A percentile compares a stretch with the other conserved stretches of the same genome.
These are phyloP conservation scores for Rhodofomes roseus DNA, from an alignment of 1,284 basidiomycete species.

Conservation along the genomic window DNA sequence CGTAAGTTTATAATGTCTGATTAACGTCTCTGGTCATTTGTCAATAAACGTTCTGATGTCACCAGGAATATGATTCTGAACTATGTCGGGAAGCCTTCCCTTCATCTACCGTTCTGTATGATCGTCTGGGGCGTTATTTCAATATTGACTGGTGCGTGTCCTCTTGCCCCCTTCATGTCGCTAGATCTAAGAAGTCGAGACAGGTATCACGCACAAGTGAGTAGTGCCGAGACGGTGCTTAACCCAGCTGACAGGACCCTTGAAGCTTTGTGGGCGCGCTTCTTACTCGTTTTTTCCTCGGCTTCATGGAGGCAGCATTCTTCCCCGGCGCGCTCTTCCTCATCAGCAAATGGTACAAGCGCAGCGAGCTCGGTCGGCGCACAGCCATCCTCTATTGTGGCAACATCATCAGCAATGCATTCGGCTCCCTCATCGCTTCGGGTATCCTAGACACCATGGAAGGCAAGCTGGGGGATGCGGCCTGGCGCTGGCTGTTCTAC, in stretches of 20 bases:
- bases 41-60: not conserved
- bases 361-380: conserved; percentile 64
- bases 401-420: conserved; percentile 77
- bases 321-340: conserved; percentile 67
- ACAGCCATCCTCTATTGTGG: conserved; percentile 74
- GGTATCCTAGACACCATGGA: conserved; percentile 71
- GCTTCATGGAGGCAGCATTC: conserved; percentile 68
- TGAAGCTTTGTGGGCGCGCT: conserved; percentile 65
- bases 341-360: conserved; percentile 72
- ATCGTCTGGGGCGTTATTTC: conserved; percentile 69
- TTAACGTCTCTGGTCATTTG: not conserved
- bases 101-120: conserved; percentile 74
- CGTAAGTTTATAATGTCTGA: conserved; percentile 39
- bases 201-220: conserved; percentile 56
- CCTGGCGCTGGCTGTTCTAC: conserved; percentile 83
- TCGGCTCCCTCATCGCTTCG: conserved; percentile 78
- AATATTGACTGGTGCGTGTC: conserved; percentile 46
- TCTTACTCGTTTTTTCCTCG: conserved; percentile 74
- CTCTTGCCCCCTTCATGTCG: not conserved
- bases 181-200: not conserved
- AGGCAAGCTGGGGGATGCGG: conserved; percentile 62
- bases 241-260: not conserved
- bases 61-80: conserved; percentile 74
- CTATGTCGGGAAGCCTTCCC: conserved; percentile 65
- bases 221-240: conserved; percentile 7